These are phyloP conservation scores for Ogataea degrootiae DNA, from an alignment of 805 yeast genomes.

Conservation along the genomic window DNA sequence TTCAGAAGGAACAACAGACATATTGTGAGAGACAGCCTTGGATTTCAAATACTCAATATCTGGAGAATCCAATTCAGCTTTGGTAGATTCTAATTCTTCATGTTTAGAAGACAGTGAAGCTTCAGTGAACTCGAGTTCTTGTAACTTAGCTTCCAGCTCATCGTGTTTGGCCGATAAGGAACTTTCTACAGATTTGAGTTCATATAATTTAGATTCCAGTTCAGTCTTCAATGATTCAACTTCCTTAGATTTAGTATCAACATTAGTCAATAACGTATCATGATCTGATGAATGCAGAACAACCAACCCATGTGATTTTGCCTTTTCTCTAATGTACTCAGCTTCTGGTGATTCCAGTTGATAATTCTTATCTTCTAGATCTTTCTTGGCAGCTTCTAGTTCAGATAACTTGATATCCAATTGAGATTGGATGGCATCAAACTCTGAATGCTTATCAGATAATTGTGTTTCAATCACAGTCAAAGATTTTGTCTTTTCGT, in stretches of 20 bases:
- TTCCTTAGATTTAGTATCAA: constrained; percentile 3
- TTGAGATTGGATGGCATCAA: constrained; percentile 3
- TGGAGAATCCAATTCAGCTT: constrained; percentile 20
- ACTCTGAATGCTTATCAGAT: constrained; percentile 4
- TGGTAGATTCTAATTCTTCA: constrained; percentile 5
- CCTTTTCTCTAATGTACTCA: constrained; percentile 18
- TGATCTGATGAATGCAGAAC: constrained; percentile 13
- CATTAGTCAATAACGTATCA: constrained; percentile 6
- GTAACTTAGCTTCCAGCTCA: constrained; percentile 3
- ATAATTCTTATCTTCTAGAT: neutral
- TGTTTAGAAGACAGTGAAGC: neutral
- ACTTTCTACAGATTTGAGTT: constrained; percentile 2
- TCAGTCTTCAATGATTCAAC: neutral
- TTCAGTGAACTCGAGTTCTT: constrained; percentile 3
- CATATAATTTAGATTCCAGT: neutral
- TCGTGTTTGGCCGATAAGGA: constrained; percentile 1
- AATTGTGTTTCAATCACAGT: neutral
- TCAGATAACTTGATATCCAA: neutral
- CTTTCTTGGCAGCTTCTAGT: neutral
- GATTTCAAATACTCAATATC: constrained; percentile 26
- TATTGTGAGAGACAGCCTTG: constrained; percentile 19
- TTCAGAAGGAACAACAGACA: constrained; percentile 6
- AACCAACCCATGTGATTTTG: constrained; percentile 29
- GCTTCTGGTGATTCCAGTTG: constrained; percentile 2
- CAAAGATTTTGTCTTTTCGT: neutral